Evolutionary conservation across 164 flowering plant genomes (phyloP).

Genomic region (Stephania japonica): DNA sequence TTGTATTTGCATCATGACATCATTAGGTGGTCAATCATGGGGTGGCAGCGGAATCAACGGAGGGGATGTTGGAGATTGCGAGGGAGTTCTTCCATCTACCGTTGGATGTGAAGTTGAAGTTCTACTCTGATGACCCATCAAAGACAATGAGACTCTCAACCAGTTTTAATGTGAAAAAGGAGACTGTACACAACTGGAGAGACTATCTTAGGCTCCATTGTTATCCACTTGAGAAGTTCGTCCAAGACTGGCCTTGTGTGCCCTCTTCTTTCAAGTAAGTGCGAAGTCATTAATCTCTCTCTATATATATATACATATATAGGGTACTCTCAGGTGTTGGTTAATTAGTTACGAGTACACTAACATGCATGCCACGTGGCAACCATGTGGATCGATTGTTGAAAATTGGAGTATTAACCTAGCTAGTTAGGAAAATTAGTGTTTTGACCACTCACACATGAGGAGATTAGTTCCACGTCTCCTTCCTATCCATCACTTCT

Average conservation of each 20-base stretch:
- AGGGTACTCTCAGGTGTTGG: background rate
- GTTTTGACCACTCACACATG: too few relatives aligned
- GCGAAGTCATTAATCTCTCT: too few relatives aligned
- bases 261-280: slow-evolving; percentile 27
- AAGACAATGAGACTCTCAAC: slow-evolving; percentile 23
- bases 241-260: slow-evolving; percentile 24
- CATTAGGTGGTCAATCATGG: slow-evolving; percentile 28
- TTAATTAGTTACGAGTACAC: background rate
- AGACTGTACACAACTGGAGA: slow-evolving; percentile 35
- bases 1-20: background rate
- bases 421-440: too few relatives aligned
- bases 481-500: too few relatives aligned
- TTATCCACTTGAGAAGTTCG: slow-evolving; percentile 21
- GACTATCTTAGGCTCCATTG: slow-evolving; percentile 34
- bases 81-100: slow-evolving; percentile 34
- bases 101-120: slow-evolving; percentile 32
- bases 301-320: too few relatives aligned
- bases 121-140: slow-evolving; percentile 25
- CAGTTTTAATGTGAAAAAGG: slow-evolving; percentile 25
- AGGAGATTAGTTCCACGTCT: too few relatives aligned
- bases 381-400: background rate
- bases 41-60: slow-evolving; percentile 11
- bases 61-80: slow-evolving; percentile 23
- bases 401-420: too few relatives aligned
- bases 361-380: background rate